Base-by-base conservation (phyloP, 2,329 filamentous ascomycete species). In the Alternaria dauci region DNA sequence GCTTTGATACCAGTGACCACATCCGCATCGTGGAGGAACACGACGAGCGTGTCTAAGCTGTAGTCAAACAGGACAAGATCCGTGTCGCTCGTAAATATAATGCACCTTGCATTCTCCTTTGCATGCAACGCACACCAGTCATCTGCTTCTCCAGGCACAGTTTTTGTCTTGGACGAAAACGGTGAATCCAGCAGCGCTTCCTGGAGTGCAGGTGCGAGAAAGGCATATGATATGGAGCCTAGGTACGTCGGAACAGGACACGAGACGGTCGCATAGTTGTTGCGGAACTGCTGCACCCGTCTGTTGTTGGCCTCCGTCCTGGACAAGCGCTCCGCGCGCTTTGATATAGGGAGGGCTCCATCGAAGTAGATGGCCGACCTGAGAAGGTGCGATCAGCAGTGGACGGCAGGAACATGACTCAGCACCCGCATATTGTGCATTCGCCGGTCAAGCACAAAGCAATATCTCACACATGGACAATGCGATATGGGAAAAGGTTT, bases 111-210 rank as follows among this genome's bases (percentile, higher is more conserved):
- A 30, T 82, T 73, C 2, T 80, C 63, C n/a, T 82, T 82, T 7
- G 91, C 84, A 54, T 88, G 83, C 14, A 84, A 79, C 3, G 92
- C 93, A 75, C 93, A 97, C 79, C 88, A 95, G 25, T 84, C 79
- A 73, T 98, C 94, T 1, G 94, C 94, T 78, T 98, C 94, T 0
- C 91, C 93, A 0, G 92, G 88, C 0, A 96, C 89, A 12, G 95
- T 83, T 25, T 82, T 79, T 0, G 82, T 84, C 6, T 79, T 68
- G 2, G 72, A 8, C 81, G 82, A 44, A 83, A 72, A 61, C 63
- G 70, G 5, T 64, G 75, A 86, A 0, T 67, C 59, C n/a, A 77
- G 76, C 23, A 97, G 79, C 6, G 87, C 86, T 63, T 97, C 92
- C 47, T 94, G 86, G 6, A 94, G 83, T 3, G 91, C 87, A 3